Percentiles rank a stretch among this genome's conserved stretches.
phyloP scores from a whole-genome alignment of 495 filamentous ascomycete genomes.

The Bryoglossum gracile region DNA sequence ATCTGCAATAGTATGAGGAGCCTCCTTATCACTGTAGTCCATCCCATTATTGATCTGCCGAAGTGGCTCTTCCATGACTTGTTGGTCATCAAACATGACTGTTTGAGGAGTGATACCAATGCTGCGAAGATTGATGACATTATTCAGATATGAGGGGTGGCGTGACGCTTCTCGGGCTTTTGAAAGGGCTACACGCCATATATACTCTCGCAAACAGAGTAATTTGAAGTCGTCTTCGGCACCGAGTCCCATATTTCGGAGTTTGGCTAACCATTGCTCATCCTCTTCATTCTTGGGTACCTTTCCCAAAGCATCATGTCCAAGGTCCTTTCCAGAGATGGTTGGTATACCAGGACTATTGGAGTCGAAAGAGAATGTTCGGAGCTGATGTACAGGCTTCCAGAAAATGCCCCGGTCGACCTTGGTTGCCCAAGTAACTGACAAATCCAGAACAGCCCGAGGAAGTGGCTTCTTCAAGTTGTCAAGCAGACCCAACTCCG shows the following conservation, averaged over 20 bases:
- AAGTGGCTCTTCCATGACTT: constrained; percentile 37
- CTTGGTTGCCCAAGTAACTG: constrained; percentile 78
- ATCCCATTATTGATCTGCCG: constrained; percentile 18
- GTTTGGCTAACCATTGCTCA: constrained; percentile 80
- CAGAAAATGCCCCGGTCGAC: constrained; percentile 77
- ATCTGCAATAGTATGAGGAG: constrained; percentile 75
- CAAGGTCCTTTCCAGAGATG: constrained; percentile 37
- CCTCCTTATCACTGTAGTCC: constrained; percentile 30
- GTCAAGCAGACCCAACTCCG: constrained; percentile 70
- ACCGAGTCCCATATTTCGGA: constrained; percentile 77
- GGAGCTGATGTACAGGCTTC: constrained; percentile 61
- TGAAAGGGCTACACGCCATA: constrained; percentile 65
- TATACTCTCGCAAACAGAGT: constrained; percentile 78
- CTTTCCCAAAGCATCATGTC: constrained; percentile 37
- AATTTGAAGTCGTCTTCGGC: constrained; percentile 87
- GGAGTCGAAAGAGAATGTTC: constrained; percentile 59
- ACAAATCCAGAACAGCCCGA: constrained; percentile 72
- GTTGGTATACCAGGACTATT: constrained; percentile 36
- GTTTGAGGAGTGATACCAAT: constrained; percentile 74
- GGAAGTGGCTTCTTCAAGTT: constrained; percentile 78
- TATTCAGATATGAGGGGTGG: constrained; percentile 46
- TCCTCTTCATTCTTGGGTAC: constrained; percentile 83
- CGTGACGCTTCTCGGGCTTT: constrained; percentile 48
- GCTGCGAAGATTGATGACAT: constrained; percentile 60
- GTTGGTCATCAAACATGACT: constrained; percentile 79